Conservation (phyloP, 192 early-diverging fungal species). For the Coemansia sp. region DNA sequence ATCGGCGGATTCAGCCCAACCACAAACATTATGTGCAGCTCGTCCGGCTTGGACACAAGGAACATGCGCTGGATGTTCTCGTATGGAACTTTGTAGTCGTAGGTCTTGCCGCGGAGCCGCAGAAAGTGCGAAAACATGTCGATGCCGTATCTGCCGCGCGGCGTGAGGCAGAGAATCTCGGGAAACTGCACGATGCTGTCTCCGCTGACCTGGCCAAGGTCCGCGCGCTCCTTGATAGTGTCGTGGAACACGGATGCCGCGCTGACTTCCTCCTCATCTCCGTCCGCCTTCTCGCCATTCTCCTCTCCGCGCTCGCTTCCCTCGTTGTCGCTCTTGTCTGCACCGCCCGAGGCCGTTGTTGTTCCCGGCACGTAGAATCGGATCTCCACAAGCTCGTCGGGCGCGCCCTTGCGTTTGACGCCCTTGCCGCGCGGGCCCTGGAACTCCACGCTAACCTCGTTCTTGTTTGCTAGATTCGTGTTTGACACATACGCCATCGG, state of each 20-base stretch:
- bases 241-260: slow-evolving; percentile 82
- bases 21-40: slow-evolving; percentile 89
- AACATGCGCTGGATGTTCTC: slow-evolving; percentile 81
- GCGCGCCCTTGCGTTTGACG: slow-evolving; percentile 56
- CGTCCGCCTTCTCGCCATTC: slow-evolving; percentile 19
- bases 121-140: slow-evolving; percentile 90
- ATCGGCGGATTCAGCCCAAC: slow-evolving; percentile 95
- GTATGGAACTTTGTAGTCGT: slow-evolving; percentile 97
- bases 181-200: slow-evolving; percentile 90
- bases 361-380: slow-evolving; percentile 90
- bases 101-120: slow-evolving; percentile 94
- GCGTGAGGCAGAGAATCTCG: slow-evolving; percentile 87
- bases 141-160: slow-evolving; percentile 91
- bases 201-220: slow-evolving; percentile 81
- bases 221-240: slow-evolving; percentile 86
- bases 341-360: slow-evolving; percentile 54
- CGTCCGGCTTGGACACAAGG: slow-evolving; percentile 90
- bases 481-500: slow-evolving; percentile 86
- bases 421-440: slow-evolving; percentile 64
- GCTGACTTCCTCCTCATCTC: slow-evolving; percentile 65
- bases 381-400: slow-evolving; percentile 88
- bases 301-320: slow-evolving; percentile 21
- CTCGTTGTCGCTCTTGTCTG: slow-evolving; percentile 53
- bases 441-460: slow-evolving; percentile 93
- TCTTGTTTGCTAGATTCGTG: slow-evolving; percentile 79